Conservation (phyloP, 495 filamentous ascomycete species). For the Polyplosphaeria fusca region DNA sequence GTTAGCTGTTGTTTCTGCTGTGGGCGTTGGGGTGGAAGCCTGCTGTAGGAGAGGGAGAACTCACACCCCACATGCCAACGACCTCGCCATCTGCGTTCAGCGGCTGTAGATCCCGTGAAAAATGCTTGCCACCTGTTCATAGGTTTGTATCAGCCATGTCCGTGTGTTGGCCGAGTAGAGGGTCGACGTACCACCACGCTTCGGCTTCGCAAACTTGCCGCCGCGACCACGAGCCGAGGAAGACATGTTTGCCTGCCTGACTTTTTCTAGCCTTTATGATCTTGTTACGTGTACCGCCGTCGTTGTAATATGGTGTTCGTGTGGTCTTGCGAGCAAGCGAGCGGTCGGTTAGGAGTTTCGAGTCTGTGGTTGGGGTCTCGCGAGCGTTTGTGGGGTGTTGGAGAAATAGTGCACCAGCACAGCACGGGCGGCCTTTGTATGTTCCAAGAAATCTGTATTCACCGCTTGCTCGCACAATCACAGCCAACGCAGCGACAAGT, state of each 20-base stretch:
- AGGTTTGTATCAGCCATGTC: constrained; percentile 11
- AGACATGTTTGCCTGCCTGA: constrained; percentile 57
- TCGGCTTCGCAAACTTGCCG: constrained; percentile 91
- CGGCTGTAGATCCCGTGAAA: constrained; percentile 82
- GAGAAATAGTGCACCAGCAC: too few species aligned
- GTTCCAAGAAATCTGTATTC: too few species aligned
- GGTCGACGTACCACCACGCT: constrained; percentile 62
- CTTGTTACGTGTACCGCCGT: too few species aligned
- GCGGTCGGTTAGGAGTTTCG: too few species aligned
- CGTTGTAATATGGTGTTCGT: too few species aligned
- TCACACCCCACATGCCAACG: constrained; percentile 72
- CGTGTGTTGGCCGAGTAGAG: constrained; percentile 3
- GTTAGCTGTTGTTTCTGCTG: constrained; percentile 15
- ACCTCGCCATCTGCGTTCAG: constrained; percentile 79
- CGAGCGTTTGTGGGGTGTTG: too few species aligned
- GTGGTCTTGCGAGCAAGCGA: too few species aligned
- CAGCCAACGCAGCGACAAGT: too few species aligned
- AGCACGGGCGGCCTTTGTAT: too few species aligned
- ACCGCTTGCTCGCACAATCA: too few species aligned
- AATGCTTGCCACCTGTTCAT: constrained; percentile 80
- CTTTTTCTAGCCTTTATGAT: too few species aligned
- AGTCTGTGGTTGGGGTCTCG: too few species aligned
- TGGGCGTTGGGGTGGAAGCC: background rate
- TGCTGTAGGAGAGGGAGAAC: constrained; percentile 31
- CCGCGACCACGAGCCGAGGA: constrained; percentile 65